phyloP scores from a whole-genome alignment of 768 basidiomycete genomes.

The Mycena kentingensis region DNA sequence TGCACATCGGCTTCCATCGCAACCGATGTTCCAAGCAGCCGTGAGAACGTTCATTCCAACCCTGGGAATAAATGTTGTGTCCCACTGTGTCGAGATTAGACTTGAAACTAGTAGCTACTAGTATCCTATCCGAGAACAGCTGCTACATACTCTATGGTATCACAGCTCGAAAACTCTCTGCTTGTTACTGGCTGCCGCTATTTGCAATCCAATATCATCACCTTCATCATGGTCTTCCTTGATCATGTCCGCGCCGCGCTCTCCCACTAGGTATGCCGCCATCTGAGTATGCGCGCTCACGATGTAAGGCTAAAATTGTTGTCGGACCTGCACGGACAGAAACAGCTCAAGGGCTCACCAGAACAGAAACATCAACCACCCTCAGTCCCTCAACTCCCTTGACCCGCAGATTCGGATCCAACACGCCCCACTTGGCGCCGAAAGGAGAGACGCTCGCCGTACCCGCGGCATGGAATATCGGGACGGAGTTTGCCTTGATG shows the following conservation, averaged over 20 bases:
- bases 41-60: too few species aligned
- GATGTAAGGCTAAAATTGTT: slow-evolving; percentile 22
- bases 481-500: slow-evolving; percentile 23
- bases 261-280: slow-evolving; percentile 27
- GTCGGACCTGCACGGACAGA: not conserved
- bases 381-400: slow-evolving; percentile 38
- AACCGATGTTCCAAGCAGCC: too few species aligned
- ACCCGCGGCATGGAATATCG: slow-evolving; percentile 34
- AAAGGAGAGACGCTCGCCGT: slow-evolving; percentile 34
- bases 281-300: slow-evolving; percentile 28
- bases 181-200: too few species aligned
- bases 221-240: too few species aligned
- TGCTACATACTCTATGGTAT: too few species aligned
- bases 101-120: too few species aligned
- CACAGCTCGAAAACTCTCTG: too few species aligned
- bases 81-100: too few species aligned
- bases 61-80: too few species aligned
- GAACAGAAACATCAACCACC: slow-evolving; percentile 40
- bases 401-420: slow-evolving; percentile 36
- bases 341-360: slow-evolving; percentile 25
- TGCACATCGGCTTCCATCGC: too few species aligned
- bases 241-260: slow-evolving; percentile 30
- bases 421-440: slow-evolving; percentile 31
- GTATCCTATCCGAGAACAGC: too few species aligned
- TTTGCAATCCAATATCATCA: too few species aligned